phyloP scores from a whole-genome alignment of 208 protist species.

The Trypanosoma boissoni region DNA sequence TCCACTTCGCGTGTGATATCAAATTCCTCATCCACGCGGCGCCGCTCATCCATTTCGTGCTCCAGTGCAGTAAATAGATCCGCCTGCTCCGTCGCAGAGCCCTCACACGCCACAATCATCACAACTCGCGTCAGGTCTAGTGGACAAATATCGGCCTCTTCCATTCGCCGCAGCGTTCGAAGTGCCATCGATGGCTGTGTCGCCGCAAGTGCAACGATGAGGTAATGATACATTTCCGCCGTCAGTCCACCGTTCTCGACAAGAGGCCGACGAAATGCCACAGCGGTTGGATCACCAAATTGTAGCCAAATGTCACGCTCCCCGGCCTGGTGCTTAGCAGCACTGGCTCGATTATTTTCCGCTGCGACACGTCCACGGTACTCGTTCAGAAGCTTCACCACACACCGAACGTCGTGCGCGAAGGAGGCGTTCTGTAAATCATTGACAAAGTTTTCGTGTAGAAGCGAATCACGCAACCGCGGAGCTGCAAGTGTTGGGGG shows the following conservation, averaged over 20 bases:
- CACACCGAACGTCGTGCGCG: slow-evolving; percentile 23
- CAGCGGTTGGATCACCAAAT: slow-evolving; percentile 45
- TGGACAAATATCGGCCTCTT: slow-evolving; percentile 46
- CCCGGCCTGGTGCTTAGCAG: slow-evolving; percentile 11
- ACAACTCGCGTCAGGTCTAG: slow-evolving; percentile 77
- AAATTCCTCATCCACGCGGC: slow-evolving; percentile 52
- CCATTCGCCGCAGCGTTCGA: slow-evolving; percentile 70
- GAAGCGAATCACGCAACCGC: slow-evolving; percentile 64
- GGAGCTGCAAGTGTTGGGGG: slow-evolving; percentile 20
- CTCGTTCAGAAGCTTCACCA: slow-evolving; percentile 50
- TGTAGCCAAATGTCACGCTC: slow-evolving; percentile 59
- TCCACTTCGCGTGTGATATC: slow-evolving; percentile 55
- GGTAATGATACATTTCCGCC: slow-evolving; percentile 88
- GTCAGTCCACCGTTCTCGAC: slow-evolving; percentile 59
- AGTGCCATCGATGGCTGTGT: slow-evolving; percentile 67
- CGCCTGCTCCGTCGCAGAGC: slow-evolving; percentile 37
- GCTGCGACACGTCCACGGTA: slow-evolving; percentile 47
- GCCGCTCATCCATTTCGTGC: slow-evolving; percentile 37
- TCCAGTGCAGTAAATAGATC: slow-evolving; percentile 64
- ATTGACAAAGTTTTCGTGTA: slow-evolving; percentile 45
- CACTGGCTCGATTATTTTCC: slow-evolving; percentile 33
- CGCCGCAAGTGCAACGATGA: slow-evolving; percentile 56
- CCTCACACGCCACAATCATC: slow-evolving; percentile 49
- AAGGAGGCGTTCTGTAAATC: slow-evolving; percentile 53
- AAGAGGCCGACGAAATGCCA: slow-evolving; percentile 48